phyloP scores from a whole-genome alignment of 208 protist genomes.

The Wallacemonas sp. region DNA sequence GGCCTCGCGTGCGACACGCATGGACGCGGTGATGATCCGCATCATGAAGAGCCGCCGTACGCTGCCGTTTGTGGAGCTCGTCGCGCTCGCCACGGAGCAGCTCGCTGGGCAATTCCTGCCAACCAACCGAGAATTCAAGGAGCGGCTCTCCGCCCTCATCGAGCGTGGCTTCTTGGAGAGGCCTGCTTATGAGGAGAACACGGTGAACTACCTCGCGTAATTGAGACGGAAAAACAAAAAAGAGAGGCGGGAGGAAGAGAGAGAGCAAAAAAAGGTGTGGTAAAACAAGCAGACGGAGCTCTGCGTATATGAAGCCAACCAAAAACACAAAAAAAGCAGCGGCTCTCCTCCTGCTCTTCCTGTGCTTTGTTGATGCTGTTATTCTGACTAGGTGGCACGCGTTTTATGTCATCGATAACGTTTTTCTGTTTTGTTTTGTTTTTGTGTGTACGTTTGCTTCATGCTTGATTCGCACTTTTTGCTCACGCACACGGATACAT shows the following conservation, averaged over 20 bases:
- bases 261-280: neutral
- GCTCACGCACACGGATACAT: too few species aligned
- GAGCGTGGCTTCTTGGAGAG: constrained; percentile 63
- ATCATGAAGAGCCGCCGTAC: constrained; percentile 69
- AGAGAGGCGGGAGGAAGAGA: neutral
- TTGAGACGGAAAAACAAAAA: too few species aligned
- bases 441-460: too few species aligned
- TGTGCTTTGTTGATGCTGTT: too few species aligned
- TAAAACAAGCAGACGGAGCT: too few species aligned
- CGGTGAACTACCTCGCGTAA: constrained; percentile 68
- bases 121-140: constrained; percentile 49
- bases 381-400: too few species aligned
- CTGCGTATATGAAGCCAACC: too few species aligned
- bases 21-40: constrained; percentile 67
- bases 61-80: constrained; percentile 50
- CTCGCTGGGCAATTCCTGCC: constrained; percentile 57
- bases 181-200: constrained; percentile 29
- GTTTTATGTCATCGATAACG: too few species aligned
- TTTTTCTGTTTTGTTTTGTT: too few species aligned
- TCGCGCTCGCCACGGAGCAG: constrained; percentile 49
- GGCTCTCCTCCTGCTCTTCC: too few species aligned
- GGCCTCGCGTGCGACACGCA: constrained; percentile 38
- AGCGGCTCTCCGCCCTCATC: constrained; percentile 64
- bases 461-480: too few species aligned
- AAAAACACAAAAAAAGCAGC: too few species aligned